phyloP scores from a whole-genome alignment of 1,284 basidiomycete species.

The Fomitopsis schrenkii region DNA sequence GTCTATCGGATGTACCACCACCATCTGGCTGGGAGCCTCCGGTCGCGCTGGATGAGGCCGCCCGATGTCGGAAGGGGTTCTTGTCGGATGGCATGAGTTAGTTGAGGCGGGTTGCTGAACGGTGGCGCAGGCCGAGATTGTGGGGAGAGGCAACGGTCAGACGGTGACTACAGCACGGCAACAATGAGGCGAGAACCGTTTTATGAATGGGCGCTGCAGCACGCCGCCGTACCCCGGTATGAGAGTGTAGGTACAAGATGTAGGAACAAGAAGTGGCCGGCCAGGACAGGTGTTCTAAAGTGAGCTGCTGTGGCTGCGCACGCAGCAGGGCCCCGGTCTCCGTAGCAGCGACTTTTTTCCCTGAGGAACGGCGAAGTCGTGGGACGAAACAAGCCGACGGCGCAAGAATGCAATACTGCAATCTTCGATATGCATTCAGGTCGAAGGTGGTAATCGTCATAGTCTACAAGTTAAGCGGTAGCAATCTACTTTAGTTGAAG shows the following conservation, averaged over 20 bases:
- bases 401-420: neutral
- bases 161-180: neutral
- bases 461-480: neutral
- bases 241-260: neutral
- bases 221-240: neutral
- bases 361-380: neutral
- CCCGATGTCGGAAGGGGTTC: conserved; percentile 31
- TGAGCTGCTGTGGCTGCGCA: neutral
- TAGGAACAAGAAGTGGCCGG: neutral
- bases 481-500: neutral
- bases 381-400: neutral
- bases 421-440: neutral
- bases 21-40: conserved; percentile 9
- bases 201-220: neutral
- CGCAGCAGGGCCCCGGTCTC: neutral
- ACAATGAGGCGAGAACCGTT: neutral
- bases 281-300: neutral
- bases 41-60: conserved; percentile 21
- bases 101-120: neutral
- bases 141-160: neutral
- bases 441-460: neutral
- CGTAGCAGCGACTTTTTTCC: neutral
- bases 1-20: neutral
- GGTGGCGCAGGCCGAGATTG: neutral
- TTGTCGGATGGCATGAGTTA: conserved; percentile 12